Conservation (phyloP, 805 yeast genomes). For the Myxozyma udenii region DNA sequence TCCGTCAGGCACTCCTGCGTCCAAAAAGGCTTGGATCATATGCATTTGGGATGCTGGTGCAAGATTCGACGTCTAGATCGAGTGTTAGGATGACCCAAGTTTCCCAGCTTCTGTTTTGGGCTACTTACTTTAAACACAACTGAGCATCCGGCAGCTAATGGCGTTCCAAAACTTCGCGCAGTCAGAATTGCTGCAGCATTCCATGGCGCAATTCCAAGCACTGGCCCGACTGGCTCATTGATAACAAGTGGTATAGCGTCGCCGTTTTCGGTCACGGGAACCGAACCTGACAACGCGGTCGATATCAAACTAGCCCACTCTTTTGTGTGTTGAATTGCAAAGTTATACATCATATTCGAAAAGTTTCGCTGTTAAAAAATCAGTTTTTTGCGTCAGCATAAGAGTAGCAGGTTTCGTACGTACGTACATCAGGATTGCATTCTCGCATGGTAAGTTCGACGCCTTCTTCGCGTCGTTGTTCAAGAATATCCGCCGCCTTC, state of each 20-base stretch:
- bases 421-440: slow-evolving; percentile 15
- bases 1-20: slow-evolving; percentile 81
- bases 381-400: not conserved
- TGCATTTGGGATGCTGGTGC: slow-evolving; percentile 74
- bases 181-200: slow-evolving; percentile 82
- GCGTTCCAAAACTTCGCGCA: slow-evolving; percentile 81
- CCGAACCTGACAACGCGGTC: slow-evolving; percentile 7
- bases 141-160: slow-evolving; percentile 79
- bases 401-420: not conserved
- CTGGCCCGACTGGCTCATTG: slow-evolving; percentile 75
- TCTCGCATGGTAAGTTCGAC: slow-evolving; percentile 18
- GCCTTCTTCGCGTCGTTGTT: slow-evolving; percentile 12
- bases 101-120: too few relatives aligned
- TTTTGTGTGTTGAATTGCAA: slow-evolving; percentile 5
- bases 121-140: slow-evolving; percentile 57
- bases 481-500: slow-evolving; percentile 11
- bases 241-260: slow-evolving; percentile 16
- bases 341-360: slow-evolving; percentile 11
- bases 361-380: slow-evolving; percentile 3
- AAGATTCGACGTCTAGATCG: slow-evolving; percentile 59
- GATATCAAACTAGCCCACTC: slow-evolving; percentile 20
- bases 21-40: slow-evolving; percentile 59
- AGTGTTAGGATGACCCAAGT: too few relatives aligned
- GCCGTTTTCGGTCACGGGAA: slow-evolving; percentile 9
- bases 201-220: slow-evolving; percentile 87